A percentile compares a stretch with the other conserved stretches of the same genome.
These are phyloP conservation scores for Thielaviopsis populi DNA, from an alignment of 2,329 filamentous ascomycete genomes.

Conservation along the genomic window DNA sequence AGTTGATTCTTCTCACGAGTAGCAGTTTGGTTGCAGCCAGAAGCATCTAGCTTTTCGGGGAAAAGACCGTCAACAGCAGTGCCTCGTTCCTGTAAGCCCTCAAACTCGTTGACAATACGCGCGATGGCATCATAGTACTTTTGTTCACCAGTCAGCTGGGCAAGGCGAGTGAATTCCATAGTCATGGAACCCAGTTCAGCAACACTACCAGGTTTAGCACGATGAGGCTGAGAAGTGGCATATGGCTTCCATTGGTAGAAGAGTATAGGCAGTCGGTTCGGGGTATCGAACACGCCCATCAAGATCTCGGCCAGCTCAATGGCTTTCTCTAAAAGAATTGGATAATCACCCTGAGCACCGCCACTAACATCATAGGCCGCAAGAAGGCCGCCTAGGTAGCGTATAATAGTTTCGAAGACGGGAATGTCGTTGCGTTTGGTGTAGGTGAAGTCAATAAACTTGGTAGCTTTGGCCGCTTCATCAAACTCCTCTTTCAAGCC, in stretches of 20 bases:
- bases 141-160: conserved; percentile 65
- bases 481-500: conserved; percentile 65
- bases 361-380: conserved; percentile 77
- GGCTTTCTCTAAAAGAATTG: conserved; percentile 59
- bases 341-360: conserved; percentile 39
- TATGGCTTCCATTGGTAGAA: conserved; percentile 65
- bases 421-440: conserved; percentile 54
- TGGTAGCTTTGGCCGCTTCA: conserved; percentile 54
- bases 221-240: conserved; percentile 46
- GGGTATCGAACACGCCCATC: conserved; percentile 76
- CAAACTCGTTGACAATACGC: conserved; percentile 66
- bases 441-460: conserved; percentile 69
- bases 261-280: conserved; percentile 78
- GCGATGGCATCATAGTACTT: conserved; percentile 86
- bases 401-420: conserved; percentile 85
- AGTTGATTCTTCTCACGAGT: conserved; percentile 19
- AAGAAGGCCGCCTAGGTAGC: conserved; percentile 75
- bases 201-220: conserved; percentile 42
- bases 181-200: conserved; percentile 68
- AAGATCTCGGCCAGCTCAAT: conserved; percentile 65
- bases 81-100: conserved; percentile 53
- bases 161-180: conserved; percentile 78
- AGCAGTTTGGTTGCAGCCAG: conserved; percentile 54
- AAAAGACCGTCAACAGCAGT: conserved; percentile 67
- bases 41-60: conserved; percentile 59